Conservation (phyloP, 208 protist species). For the Tritrichomonas musculus region DNA sequence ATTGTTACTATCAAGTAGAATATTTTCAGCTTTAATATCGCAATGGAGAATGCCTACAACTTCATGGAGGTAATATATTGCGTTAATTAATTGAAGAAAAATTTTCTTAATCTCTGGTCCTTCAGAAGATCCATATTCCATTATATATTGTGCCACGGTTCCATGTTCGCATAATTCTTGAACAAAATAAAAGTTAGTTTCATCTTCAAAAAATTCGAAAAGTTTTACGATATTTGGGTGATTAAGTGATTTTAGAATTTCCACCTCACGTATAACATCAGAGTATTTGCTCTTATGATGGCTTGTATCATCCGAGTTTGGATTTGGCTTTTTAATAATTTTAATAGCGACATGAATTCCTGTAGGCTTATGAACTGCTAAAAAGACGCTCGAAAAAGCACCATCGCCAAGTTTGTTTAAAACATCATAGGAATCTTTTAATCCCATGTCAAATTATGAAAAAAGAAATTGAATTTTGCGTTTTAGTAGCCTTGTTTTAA, state of each 20-base stretch:
- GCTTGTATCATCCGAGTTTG: background rate
- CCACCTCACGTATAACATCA: background rate
- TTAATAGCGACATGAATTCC: background rate
- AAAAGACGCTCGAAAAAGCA: background rate
- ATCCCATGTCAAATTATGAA: too few species aligned
- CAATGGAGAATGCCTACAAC: background rate
- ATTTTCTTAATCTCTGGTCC: background rate
- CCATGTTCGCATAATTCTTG: background rate
- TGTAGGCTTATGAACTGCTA: background rate
- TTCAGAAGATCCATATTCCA: background rate
- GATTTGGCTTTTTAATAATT: background rate
- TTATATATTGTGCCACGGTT: background rate
- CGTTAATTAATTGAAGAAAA: background rate
- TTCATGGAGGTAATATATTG: background rate
- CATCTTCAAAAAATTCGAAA: background rate
- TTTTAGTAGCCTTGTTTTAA: too few species aligned
- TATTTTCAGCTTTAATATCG: conserved; percentile 13
- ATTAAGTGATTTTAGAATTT: background rate
- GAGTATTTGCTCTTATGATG: too few species aligned
- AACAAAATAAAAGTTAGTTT: background rate
- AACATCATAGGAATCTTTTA: too few species aligned
- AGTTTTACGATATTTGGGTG: background rate
- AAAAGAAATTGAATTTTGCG: too few species aligned
- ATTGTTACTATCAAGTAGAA: background rate
- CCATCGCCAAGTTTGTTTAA: background rate